Evolutionary conservation across 805 yeast genomes (phyloP).

Genomic region (Lipomyces chichibuensis): DNA sequence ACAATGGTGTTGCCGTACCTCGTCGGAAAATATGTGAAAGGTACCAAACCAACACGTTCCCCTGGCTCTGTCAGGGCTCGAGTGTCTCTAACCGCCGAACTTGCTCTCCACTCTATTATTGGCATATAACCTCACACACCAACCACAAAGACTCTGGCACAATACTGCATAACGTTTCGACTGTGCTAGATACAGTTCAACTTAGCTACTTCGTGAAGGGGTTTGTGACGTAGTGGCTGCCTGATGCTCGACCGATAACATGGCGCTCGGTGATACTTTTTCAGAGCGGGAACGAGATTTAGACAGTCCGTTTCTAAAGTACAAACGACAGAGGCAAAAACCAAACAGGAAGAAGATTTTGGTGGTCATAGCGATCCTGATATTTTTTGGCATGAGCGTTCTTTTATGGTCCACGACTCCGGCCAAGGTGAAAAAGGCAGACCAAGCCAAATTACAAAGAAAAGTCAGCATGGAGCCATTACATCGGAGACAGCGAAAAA

Average conservation of each 20-base stretch:
- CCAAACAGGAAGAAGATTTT: conserved; percentile 25
- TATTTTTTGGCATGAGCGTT: conserved; percentile 23
- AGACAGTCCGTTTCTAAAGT: conserved; percentile 34
- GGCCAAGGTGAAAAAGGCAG: conserved; percentile 24
- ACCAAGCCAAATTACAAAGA: conserved; percentile 27
- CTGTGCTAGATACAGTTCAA: neutral
- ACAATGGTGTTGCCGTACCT: too few species aligned
- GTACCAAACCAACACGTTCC: too few species aligned
- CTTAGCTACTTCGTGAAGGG: neutral
- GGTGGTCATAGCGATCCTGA: conserved; percentile 10
- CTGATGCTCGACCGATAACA: neutral
- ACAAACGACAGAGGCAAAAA: conserved; percentile 32
- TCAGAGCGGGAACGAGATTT: conserved; percentile 17
- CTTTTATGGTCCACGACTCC: conserved; percentile 30
- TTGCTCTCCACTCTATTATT: too few species aligned
- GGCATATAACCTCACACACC: too few species aligned
- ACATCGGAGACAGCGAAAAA: conserved; percentile 27
- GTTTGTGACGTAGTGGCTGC: neutral
- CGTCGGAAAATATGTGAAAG: too few species aligned
- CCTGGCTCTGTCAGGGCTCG: too few species aligned
- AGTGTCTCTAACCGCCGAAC: too few species aligned
- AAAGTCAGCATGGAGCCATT: conserved; percentile 27
- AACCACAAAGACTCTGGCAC: neutral
- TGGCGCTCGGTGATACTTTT: neutral
- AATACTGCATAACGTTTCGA: neutral